Evolutionary conservation across 1,284 basidiomycete genomes (phyloP).

Genomic region (Entoloma clypeatum): DNA sequence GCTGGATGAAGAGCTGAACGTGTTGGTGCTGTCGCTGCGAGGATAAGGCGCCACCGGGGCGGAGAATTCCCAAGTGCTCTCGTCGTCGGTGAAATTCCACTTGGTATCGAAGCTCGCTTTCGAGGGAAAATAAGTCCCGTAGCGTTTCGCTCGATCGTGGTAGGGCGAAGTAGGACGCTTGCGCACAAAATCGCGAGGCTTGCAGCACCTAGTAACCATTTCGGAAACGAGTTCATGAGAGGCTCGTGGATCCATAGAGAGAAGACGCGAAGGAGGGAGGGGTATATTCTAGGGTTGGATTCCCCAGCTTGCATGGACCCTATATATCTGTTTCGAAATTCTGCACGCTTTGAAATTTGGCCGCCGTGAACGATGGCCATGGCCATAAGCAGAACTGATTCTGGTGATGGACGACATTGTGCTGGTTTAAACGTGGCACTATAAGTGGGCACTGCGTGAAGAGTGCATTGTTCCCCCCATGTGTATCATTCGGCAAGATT

Average conservation of each 20-base stretch:
- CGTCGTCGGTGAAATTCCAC: slow-evolving; percentile 22
- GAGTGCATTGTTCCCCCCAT: too few relatives aligned
- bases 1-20: slow-evolving; percentile 19
- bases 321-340: too few relatives aligned
- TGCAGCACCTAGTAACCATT: slow-evolving; percentile 4
- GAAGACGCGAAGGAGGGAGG: not conserved
- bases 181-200: slow-evolving; percentile 2
- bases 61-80: slow-evolving; percentile 36
- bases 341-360: too few relatives aligned
- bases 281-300: slow-evolving; percentile 1
- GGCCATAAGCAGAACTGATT: too few relatives aligned
- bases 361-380: too few relatives aligned
- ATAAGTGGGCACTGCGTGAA: too few relatives aligned
- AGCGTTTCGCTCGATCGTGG: slow-evolving; percentile 24
- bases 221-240: slow-evolving; percentile 11
- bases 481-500: too few relatives aligned
- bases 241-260: slow-evolving; percentile 11
- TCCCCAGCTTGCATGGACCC: too few relatives aligned
- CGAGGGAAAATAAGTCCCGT: slow-evolving; percentile 30
- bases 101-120: slow-evolving; percentile 21
- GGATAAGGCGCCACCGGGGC: slow-evolving; percentile 25
- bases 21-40: slow-evolving; percentile 23
- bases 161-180: slow-evolving; percentile 7
- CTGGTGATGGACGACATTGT: too few relatives aligned
- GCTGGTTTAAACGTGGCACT: too few relatives aligned